Base-by-base conservation (phyloP, 495 filamentous ascomycete species). In the Xylaria curta region DNA sequence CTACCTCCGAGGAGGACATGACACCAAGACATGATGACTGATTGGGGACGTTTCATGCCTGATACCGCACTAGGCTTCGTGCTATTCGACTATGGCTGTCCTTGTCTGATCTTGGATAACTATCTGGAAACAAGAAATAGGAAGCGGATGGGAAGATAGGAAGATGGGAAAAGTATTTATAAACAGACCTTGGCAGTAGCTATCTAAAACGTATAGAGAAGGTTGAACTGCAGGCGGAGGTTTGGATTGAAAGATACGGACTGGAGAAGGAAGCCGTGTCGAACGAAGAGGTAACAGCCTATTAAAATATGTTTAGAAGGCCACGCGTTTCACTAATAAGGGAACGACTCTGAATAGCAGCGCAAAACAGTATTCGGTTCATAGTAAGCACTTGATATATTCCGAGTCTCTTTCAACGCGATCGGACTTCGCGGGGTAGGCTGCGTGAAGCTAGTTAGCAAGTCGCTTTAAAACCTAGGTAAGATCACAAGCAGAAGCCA, bases 21-120 rank as follows among this genome's bases (percentile, higher is more conserved):
- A 58, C 54, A 58, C 54, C 54, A 33, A 58, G 54, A 58, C 33
- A 58, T 33, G 54, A 58, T 58, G 54, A 33, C 33, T 58, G 13
- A 58, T 58, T 58, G 53, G 53, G 26, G 26, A 17, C 13, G 4
- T 58, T 19, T 19, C 53, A 58, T 26, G 53, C 53, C 10, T 58
- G 12, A 8, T 58, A 26, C 28, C 53, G 26, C 53, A 58, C 53
- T 58, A 33, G 53, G 53, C 53, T 58, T 58, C 53, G 53, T 58
- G 26, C 53, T 58, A 33, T 26, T 58, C 53, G 26, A 33, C 53
- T 33, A 58, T 58, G 24, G 28, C 53, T 58, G 53, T 58, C 53
- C 26, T 33, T 33, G 53, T 58, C 53, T 58, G 53, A 58, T 58
- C 53, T 58, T 58, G 53, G 26, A 58, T 58, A 12, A 33, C 19